These are phyloP conservation scores for Pittosporum tobira DNA, from an alignment of 129 eudicot species.

Conservation along the genomic window DNA sequence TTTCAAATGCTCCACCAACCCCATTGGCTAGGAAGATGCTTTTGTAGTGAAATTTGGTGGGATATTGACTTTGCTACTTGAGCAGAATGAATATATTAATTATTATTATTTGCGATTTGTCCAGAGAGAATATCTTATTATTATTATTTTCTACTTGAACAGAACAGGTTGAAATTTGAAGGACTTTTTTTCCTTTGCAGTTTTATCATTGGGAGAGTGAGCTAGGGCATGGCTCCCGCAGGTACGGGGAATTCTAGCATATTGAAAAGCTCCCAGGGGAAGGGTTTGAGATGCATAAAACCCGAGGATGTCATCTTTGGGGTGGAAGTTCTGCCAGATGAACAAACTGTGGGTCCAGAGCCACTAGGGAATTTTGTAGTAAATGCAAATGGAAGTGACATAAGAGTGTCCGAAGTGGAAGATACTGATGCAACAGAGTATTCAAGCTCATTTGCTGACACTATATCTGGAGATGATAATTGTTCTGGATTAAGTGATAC, in stretches of 20 bases:
- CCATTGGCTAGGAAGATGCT: neutral
- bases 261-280: constrained; percentile 6
- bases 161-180: neutral
- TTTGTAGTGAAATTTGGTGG: neutral
- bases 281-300: constrained; percentile 32
- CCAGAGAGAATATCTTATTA: neutral
- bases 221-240: constrained; percentile 11
- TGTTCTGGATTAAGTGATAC: constrained; percentile 51
- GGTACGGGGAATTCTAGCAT: neutral
- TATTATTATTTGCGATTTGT: no score
- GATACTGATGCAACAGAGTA: constrained; percentile 82
- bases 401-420: constrained; percentile 17
- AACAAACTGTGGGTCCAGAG: constrained; percentile 25
- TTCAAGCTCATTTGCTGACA: constrained; percentile 83
- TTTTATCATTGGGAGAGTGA: neutral
- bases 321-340: constrained; percentile 23
- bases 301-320: constrained; percentile 23
- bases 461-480: constrained; percentile 40
- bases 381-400: constrained; percentile 27
- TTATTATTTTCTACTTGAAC: neutral
- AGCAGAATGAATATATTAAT: neutral
- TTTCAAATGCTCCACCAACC: neutral
- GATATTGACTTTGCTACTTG: neutral
- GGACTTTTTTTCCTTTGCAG: neutral
- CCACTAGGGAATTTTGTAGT: constrained; percentile 23